A percentile compares a stretch with the other conserved stretches of the same genome.
Conservation (phyloP, 2,329 filamentous ascomycete species). For the Septoria petroselini region DNA sequence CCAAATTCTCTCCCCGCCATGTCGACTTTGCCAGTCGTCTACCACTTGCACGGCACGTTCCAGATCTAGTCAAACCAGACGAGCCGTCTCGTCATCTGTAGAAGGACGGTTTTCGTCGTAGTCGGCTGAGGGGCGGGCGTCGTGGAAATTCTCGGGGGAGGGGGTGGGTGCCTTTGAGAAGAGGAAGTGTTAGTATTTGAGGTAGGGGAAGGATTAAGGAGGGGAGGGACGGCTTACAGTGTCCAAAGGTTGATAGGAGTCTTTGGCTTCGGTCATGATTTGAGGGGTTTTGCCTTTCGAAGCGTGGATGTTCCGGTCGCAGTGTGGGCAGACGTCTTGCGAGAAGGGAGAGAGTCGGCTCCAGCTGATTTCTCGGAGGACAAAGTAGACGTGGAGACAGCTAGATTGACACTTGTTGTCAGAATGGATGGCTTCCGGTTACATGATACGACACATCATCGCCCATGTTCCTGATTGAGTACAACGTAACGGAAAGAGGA, state of each 20-base stretch:
- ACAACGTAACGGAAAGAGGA: no score
- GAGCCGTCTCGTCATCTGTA: slow-evolving; percentile 6
- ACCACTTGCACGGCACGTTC: neutral
- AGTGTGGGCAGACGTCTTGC: neutral
- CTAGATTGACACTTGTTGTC: neutral
- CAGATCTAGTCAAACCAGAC: neutral
- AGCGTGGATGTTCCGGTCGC: neutral
- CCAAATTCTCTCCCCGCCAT: neutral
- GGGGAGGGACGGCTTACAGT: neutral
- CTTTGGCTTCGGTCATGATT: neutral
- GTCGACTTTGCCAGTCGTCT: neutral
- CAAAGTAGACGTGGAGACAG: neutral
- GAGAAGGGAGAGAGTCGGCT: neutral
- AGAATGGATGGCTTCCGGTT: no score
- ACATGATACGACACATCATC: no score
- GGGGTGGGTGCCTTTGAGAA: no score
- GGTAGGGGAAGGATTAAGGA: no score
- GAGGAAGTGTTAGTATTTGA: no score
- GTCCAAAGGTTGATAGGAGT: neutral
- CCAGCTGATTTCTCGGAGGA: neutral
- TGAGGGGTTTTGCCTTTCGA: neutral
- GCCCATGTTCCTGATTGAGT: no score
- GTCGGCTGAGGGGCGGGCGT: neutral
- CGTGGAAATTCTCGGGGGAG: neutral
- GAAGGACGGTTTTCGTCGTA: slow-evolving; percentile 1